Conservation (phyloP, 257 asterid genomes). For the Przewalskia tangutica region DNA sequence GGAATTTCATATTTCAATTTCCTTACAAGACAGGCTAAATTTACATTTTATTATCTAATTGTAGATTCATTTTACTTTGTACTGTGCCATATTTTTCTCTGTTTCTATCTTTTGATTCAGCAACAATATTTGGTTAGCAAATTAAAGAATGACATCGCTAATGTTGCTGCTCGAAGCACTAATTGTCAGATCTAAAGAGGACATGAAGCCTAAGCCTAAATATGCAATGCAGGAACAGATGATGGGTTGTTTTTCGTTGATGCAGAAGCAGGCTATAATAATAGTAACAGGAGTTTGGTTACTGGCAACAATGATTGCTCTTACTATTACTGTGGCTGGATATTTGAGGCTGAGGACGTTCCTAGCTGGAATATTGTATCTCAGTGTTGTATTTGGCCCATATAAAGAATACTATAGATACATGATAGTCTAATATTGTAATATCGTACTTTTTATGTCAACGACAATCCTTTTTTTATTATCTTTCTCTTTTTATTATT, state of each 20-base stretch:
- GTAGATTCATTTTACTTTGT: background rate
- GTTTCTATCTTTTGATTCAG: background rate
- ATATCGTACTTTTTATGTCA: no score
- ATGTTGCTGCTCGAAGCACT: conserved; percentile 13
- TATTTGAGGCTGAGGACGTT: background rate
- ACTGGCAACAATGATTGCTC: background rate
- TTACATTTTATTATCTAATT: no score
- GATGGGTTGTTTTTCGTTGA: background rate
- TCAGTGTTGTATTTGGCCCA: no score
- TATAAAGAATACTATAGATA: no score
- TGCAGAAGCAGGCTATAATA: background rate
- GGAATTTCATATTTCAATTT: no score
- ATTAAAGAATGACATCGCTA: conserved; percentile 13
- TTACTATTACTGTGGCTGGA: background rate
- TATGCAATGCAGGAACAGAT: background rate
- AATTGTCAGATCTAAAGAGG: background rate
- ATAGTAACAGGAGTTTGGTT: background rate
- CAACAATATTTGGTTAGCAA: background rate
- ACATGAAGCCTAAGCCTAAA: background rate
- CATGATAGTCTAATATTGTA: no score
- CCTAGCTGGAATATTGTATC: background rate
- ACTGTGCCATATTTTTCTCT: background rate
- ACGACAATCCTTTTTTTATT: no score
- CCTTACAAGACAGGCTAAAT: no score
- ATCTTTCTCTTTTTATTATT: no score